Evolutionary conservation across 2,329 filamentous ascomycete genomes (phyloP).

Genomic region (Colletotrichum musicola): DNA sequence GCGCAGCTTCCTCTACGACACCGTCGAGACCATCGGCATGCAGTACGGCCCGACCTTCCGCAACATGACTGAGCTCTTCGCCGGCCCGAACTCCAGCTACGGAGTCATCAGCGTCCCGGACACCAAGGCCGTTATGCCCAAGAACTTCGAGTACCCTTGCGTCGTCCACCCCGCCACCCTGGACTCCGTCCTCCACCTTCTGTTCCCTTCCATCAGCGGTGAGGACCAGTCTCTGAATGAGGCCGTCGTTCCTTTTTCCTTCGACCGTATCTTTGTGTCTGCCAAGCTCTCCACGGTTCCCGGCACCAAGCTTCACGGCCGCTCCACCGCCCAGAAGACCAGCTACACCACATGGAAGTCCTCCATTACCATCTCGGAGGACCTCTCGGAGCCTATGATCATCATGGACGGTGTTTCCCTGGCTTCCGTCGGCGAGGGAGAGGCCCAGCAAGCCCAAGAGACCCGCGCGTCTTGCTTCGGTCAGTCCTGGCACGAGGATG

Average conservation of each 20-base stretch:
- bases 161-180: slow-evolving; percentile 38
- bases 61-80: slow-evolving; percentile 35
- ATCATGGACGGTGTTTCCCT: slow-evolving; percentile 32
- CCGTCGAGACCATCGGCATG: slow-evolving; percentile 38
- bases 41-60: slow-evolving; percentile 40
- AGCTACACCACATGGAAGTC: slow-evolving; percentile 37
- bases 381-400: slow-evolving; percentile 26
- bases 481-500: slow-evolving; percentile 30
- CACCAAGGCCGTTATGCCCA: slow-evolving; percentile 36
- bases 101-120: slow-evolving; percentile 30
- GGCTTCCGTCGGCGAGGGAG: slow-evolving; percentile 29
- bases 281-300: slow-evolving; percentile 24
- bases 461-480: slow-evolving; percentile 29
- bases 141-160: slow-evolving; percentile 31
- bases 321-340: slow-evolving; percentile 32
- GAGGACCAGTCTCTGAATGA: slow-evolving; percentile 28
- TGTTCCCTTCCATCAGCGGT: slow-evolving; percentile 35
- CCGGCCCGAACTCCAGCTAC: slow-evolving; percentile 9
- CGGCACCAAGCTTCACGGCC: slow-evolving; percentile 28
- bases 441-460: slow-evolving; percentile 20
- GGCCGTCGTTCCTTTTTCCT: slow-evolving; percentile 30
- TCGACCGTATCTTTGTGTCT: slow-evolving; percentile 33
- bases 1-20: slow-evolving; percentile 36
- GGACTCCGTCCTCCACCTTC: slow-evolving; percentile 38
- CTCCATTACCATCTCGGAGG: slow-evolving; percentile 29